Conservation (phyloP, 345 rosid genomes). For the Camelina laxa region DNA sequence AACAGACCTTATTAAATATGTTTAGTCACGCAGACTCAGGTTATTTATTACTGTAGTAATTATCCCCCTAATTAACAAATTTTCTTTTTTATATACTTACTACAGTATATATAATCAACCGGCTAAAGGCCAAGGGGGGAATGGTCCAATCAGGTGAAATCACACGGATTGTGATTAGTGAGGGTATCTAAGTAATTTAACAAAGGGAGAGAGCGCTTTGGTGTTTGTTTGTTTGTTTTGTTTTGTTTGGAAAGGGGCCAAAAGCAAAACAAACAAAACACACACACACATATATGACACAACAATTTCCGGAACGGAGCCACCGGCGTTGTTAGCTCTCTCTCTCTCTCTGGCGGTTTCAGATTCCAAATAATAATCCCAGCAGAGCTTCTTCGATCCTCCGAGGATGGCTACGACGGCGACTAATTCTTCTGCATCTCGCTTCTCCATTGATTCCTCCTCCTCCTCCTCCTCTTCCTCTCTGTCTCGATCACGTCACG, state of each 20-base stretch:
- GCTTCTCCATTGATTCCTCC: slow-evolving; percentile 26
- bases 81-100: too few species aligned
- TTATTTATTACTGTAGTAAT: too few species aligned
- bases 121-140: too few species aligned
- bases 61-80: too few species aligned
- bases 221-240: not conserved
- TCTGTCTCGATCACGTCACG: slow-evolving; percentile 29
- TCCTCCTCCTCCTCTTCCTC: not conserved
- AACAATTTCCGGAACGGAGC: not conserved
- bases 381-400: too few species aligned
- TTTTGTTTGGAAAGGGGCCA: not conserved
- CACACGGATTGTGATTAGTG: not conserved
- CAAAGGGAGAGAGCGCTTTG: not conserved
- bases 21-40: too few species aligned
- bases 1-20: too few species aligned
- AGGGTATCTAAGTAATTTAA: slow-evolving; percentile 10
- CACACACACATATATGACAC: not conserved
- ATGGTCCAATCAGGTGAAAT: slow-evolving; percentile 19
- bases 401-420: slow-evolving; percentile 41
- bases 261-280: too few species aligned
- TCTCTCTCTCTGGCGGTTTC: not conserved
- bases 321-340: slow-evolving; percentile 7
- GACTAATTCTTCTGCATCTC: slow-evolving; percentile 23
- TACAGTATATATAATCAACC: too few species aligned
- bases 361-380: not conserved